Percentiles rank a stretch among this genome's conserved stretches.
Conservation (phyloP, 2,329 filamentous ascomycete genomes). For the Byssochlamys sp. region DNA sequence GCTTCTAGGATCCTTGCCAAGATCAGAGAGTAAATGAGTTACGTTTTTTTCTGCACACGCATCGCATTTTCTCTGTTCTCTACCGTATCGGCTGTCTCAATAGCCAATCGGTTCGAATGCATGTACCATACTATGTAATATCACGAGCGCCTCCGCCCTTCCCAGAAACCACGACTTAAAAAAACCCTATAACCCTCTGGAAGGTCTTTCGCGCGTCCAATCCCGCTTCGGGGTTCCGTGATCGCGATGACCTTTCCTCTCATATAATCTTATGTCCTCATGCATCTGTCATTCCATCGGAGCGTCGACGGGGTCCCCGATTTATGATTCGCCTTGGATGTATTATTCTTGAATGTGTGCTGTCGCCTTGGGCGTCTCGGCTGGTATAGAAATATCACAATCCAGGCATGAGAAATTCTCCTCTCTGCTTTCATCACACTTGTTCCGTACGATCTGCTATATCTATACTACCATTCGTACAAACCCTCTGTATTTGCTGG, state of each 20-base stretch:
- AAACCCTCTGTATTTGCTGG: too few species aligned
- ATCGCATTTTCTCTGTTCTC: slow-evolving; percentile 7
- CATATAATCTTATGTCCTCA: background rate
- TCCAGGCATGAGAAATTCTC: slow-evolving; percentile 3
- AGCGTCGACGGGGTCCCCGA: background rate
- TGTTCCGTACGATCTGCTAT: background rate
- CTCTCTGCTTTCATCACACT: slow-evolving; percentile 1
- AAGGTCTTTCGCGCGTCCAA: background rate
- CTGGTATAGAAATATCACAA: background rate
- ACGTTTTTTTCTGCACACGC: slow-evolving; percentile 9
- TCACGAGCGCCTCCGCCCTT: slow-evolving; percentile 3
- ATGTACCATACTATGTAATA: slow-evolving; percentile 12
- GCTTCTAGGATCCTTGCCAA: slow-evolving; percentile 80
- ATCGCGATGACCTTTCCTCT: background rate
- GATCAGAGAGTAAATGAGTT: slow-evolving; percentile 76
- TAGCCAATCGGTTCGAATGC: background rate
- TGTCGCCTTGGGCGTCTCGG: background rate
- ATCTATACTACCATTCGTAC: background rate
- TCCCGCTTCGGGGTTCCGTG: background rate
- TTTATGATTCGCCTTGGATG: slow-evolving; percentile 4
- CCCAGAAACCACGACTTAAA: background rate
- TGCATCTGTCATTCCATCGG: background rate
- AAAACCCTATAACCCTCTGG: background rate
- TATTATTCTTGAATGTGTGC: background rate
- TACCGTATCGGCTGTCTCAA: background rate